These are phyloP conservation scores for Danielozyma ontarioensis DNA, from an alignment of 805 yeast genomes.

Conservation along the genomic window DNA sequence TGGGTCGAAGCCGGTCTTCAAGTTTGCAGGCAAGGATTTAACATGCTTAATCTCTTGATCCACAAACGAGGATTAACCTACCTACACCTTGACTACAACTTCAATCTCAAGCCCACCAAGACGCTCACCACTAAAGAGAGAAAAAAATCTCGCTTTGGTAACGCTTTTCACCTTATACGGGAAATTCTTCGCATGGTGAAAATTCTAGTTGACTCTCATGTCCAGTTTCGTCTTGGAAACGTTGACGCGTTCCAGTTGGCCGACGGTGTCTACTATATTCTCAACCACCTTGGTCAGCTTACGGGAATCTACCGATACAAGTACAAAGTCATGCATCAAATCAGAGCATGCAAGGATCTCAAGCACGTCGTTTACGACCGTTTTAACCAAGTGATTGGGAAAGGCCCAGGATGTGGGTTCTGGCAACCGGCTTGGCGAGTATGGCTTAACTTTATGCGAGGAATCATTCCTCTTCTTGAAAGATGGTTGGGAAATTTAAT, in stretches of 20 bases:
- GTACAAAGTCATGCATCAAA: conserved; percentile 97
- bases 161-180: conserved; percentile 89
- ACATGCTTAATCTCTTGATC: conserved; percentile 83
- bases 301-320: conserved; percentile 97
- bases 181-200: conserved; percentile 84
- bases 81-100: conserved; percentile 90
- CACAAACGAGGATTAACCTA: conserved; percentile 90
- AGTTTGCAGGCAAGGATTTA: conserved; percentile 88
- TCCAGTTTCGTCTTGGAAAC: conserved; percentile 83
- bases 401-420: conserved; percentile 98
- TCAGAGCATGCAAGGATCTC: conserved; percentile 89
- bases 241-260: conserved; percentile 92
- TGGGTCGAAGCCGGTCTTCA: conserved; percentile 99
- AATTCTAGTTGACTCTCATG: conserved; percentile 87
- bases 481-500: conserved; percentile 91
- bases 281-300: conserved; percentile 91
- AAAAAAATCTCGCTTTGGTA: conserved; percentile 92
- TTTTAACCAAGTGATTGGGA: conserved; percentile 83
- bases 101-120: conserved; percentile 92
- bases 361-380: conserved; percentile 86
- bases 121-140: conserved; percentile 95
- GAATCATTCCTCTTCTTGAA: conserved; percentile 85
- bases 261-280: conserved; percentile 85
- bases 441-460: conserved; percentile 89
- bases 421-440: conserved; percentile 99